Evolutionary conservation across 2,329 filamentous ascomycete species (phyloP).

Genomic region (Coniochaeta sp.): DNA sequence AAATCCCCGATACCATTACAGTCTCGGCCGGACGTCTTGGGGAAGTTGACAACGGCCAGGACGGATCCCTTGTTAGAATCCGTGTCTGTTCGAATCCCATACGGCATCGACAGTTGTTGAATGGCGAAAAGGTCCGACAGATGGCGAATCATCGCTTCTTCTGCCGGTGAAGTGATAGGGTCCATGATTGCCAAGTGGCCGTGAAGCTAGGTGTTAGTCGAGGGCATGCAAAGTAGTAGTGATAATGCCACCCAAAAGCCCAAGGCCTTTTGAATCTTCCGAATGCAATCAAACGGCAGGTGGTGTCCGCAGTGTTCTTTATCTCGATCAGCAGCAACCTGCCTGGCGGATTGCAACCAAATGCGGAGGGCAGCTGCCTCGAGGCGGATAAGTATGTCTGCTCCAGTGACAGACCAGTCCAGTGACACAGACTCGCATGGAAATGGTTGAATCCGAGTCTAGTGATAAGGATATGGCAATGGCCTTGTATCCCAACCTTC

Average conservation of each 20-base stretch:
- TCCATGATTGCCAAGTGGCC: not conserved
- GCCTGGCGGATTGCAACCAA: no score
- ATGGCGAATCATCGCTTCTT: conserved; percentile 10
- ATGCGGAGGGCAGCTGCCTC: no score
- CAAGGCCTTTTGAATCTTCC: no score
- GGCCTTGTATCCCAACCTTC: not conserved
- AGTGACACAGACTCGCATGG: no score
- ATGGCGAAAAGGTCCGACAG: conserved; percentile 9
- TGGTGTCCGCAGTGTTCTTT: no score
- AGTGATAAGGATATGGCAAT: not conserved
- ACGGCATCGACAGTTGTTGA: not conserved
- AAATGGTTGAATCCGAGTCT: no score
- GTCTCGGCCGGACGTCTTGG: conserved; percentile 16
- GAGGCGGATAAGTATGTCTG: no score
- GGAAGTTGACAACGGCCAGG: conserved; percentile 28
- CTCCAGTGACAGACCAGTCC: no score
- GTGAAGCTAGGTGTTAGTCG: not conserved
- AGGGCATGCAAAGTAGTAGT: not conserved
- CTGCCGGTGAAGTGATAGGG: not conserved
- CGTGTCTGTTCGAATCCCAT: no score
- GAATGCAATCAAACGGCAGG: no score
- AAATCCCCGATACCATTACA: conserved; percentile 24
- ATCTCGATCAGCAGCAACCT: no score
- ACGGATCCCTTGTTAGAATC: conserved; percentile 9
- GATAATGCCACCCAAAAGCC: not conserved